These are phyloP conservation scores for Rhizophora apiculata DNA, from an alignment of 345 rosid species.

Conservation along the genomic window DNA sequence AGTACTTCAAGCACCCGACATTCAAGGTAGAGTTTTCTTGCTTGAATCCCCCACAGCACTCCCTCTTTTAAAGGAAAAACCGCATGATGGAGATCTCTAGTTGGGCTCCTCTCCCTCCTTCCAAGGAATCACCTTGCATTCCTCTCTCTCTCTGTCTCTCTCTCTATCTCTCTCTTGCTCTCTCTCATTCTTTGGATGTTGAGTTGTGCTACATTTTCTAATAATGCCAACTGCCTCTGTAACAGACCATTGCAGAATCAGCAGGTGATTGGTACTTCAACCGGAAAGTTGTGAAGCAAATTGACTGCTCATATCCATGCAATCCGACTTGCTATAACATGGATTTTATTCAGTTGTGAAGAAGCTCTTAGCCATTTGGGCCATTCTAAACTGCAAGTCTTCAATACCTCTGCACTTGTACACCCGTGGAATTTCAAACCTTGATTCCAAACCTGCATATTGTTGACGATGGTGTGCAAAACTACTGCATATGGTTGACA, in stretches of 20 bases:
- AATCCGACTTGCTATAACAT: constrained; percentile 74
- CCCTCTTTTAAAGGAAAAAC: too few species aligned
- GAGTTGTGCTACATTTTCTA: neutral
- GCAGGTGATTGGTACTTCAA: constrained; percentile 90
- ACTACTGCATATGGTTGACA: too few species aligned
- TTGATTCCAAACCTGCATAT: neutral
- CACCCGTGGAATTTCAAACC: neutral
- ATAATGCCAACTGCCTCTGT: neutral
- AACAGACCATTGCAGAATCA: constrained; percentile 79
- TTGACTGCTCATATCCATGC: constrained; percentile 91
- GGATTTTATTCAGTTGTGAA: constrained; percentile 40
- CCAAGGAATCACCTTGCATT: too few species aligned
- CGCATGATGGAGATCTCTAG: too few species aligned
- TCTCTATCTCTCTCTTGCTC: too few species aligned
- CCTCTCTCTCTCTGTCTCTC: too few species aligned
- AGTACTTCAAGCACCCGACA: too few species aligned
- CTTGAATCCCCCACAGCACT: too few species aligned
- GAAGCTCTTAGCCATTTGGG: neutral
- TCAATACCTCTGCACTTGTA: neutral
- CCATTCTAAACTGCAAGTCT: neutral
- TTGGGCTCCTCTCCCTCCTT: too few species aligned
- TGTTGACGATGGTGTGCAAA: too few species aligned
- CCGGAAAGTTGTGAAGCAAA: constrained; percentile 49
- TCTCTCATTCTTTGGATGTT: neutral
- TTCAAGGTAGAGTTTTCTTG: too few species aligned